phyloP scores from a whole-genome alignment of 2,329 filamentous ascomycete species.

The Cryphonectria nitschkei region DNA sequence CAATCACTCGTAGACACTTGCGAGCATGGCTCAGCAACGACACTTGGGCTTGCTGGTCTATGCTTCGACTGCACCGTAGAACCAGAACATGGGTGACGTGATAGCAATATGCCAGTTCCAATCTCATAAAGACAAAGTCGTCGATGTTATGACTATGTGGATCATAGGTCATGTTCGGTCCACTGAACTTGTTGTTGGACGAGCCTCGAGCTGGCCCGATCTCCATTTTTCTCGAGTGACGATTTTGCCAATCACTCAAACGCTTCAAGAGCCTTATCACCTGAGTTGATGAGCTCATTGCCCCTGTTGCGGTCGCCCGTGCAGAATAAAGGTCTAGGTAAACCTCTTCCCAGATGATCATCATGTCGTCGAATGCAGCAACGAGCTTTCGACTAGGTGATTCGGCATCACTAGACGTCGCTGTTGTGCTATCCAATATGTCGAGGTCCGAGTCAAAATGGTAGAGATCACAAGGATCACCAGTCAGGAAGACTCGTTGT shows the following conservation, averaged over 20 bases:
- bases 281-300: background rate
- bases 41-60: background rate
- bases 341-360: conserved; percentile 10
- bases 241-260: background rate
- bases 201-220: background rate
- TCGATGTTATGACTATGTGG: background rate
- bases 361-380: conserved; percentile 8
- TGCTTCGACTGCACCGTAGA: background rate
- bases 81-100: background rate
- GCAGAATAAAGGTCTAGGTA: background rate
- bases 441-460: conserved; percentile 2
- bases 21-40: background rate
- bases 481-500: conserved; percentile 8
- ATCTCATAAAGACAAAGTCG: background rate
- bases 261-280: background rate
- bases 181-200: background rate
- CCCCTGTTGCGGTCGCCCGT: conserved; percentile 1
- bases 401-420: background rate
- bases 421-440: background rate
- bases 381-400: background rate
- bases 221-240: background rate
- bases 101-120: background rate
- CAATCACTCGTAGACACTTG: background rate
- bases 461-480: conserved; percentile 6
- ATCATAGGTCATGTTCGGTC: background rate